Percentiles rank a stretch among this genome's conserved stretches.
phyloP scores from a whole-genome alignment of 2,329 filamentous ascomycete species.

The Cordyceps tenuipes region DNA sequence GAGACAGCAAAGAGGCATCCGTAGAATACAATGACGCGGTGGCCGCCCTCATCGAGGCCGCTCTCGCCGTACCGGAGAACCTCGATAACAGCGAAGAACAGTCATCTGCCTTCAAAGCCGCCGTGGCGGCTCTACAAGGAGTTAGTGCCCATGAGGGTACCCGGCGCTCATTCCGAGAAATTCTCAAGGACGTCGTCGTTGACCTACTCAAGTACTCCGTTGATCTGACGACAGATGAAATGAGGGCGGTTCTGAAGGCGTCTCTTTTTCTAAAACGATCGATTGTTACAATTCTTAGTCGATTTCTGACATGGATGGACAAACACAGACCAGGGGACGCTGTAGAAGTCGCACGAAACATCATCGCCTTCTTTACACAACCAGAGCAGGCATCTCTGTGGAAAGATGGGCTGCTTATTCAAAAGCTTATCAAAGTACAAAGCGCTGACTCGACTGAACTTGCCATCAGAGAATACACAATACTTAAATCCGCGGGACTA shows the following conservation, averaged over 20 bases:
- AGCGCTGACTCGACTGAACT: not conserved
- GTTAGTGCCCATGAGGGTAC: not conserved
- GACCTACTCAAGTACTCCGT: not conserved
- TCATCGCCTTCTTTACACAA: not conserved
- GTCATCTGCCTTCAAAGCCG: not conserved
- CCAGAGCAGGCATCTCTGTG: not conserved
- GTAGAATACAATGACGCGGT: not conserved
- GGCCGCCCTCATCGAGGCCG: not conserved
- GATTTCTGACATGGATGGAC: slow-evolving; percentile 1
- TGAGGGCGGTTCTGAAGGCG: not conserved
- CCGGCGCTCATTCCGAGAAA: not conserved
- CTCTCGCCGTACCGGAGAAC: not conserved
- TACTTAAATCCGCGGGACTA: not conserved
- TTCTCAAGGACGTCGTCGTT: not conserved
- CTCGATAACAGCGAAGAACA: not conserved
- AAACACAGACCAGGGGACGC: not conserved
- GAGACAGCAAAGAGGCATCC: not conserved
- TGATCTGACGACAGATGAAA: not conserved
- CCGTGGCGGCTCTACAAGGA: not conserved
- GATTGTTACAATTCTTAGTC: not conserved
- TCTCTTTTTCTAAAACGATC: not conserved
- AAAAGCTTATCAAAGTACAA: not conserved
- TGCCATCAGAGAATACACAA: not conserved
- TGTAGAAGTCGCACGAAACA: not conserved
- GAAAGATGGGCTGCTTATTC: not conserved